A percentile compares a stretch with the other conserved stretches of the same genome.
phyloP scores from a whole-genome alignment of 495 filamentous ascomycete species.

The Aspergillus olivimuriae region DNA sequence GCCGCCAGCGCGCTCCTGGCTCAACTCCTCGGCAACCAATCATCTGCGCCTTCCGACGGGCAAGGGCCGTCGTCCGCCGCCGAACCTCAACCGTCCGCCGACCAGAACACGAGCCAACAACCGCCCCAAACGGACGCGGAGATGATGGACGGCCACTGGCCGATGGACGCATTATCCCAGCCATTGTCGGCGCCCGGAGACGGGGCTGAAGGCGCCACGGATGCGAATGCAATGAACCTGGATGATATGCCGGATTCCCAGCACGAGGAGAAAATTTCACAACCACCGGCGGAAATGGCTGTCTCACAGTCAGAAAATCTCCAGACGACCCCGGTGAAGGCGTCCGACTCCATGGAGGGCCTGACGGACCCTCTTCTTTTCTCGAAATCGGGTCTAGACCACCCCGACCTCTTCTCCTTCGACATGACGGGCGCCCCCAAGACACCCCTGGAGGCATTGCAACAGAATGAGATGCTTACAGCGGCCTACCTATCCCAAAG shows the following conservation, averaged over 20 bases:
- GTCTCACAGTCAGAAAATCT: conserved; percentile 8
- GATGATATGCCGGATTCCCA: conserved; percentile 7
- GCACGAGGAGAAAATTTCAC: conserved; percentile 6
- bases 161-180: conserved; percentile 3
- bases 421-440: conserved; percentile 30
- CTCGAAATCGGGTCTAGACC: conserved; percentile 27
- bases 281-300: conserved; percentile 6
- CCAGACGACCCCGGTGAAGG: conserved; percentile 3
- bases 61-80: conserved; percentile 5
- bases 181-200: conserved; percentile 7
- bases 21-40: conserved; percentile 37
- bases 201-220: conserved; percentile 5
- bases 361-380: conserved; percentile 32
- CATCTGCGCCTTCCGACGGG: conserved; percentile 17
- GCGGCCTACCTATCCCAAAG: conserved; percentile 37
- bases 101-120: conserved; percentile 4
- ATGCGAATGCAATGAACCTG: conserved; percentile 7
- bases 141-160: conserved; percentile 11
- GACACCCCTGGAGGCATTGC: conserved; percentile 32
- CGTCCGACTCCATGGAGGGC: conserved; percentile 20
- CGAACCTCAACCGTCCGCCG: conserved; percentile 4
- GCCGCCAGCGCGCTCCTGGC: conserved; percentile 41
- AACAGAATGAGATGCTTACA: conserved; percentile 38
- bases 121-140: conserved; percentile 1
- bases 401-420: conserved; percentile 36